Conservation (phyloP, 164 flowering plant genomes). For the Pachysandra terminalis region DNA sequence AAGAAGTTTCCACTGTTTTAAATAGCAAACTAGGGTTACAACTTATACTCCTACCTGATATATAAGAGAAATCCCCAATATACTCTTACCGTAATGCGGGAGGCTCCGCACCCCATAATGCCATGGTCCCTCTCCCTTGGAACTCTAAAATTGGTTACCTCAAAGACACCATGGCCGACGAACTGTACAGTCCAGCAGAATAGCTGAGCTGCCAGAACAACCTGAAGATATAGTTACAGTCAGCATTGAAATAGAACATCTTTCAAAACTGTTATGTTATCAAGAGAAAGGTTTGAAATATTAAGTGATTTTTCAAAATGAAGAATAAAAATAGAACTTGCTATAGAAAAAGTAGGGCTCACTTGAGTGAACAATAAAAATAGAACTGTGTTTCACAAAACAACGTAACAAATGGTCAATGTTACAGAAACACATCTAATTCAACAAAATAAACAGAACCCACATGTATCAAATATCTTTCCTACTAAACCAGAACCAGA, state of each 20-base stretch:
- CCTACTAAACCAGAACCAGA: too few relatives aligned
- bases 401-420: too few relatives aligned
- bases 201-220: slow-evolving; percentile 47
- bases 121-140: too few relatives aligned
- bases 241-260: background rate
- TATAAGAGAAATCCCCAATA: too few relatives aligned
- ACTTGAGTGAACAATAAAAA: background rate
- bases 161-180: slow-evolving; percentile 63
- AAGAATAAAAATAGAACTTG: background rate
- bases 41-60: too few relatives aligned
- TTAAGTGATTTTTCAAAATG: background rate
- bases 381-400: too few relatives aligned
- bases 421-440: background rate
- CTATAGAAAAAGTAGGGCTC: background rate
- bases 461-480: too few relatives aligned
- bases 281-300: background rate
- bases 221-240: slow-evolving; percentile 22
- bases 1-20: too few relatives aligned
- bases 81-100: too few relatives aligned
- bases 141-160: slow-evolving; percentile 40
- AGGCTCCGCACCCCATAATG: too few relatives aligned
- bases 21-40: too few relatives aligned
- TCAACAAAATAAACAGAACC: background rate
- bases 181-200: slow-evolving; percentile 68
- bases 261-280: background rate